phyloP scores from a whole-genome alignment of 805 yeast genomes.

The Scheffersomyces spartinae region DNA sequence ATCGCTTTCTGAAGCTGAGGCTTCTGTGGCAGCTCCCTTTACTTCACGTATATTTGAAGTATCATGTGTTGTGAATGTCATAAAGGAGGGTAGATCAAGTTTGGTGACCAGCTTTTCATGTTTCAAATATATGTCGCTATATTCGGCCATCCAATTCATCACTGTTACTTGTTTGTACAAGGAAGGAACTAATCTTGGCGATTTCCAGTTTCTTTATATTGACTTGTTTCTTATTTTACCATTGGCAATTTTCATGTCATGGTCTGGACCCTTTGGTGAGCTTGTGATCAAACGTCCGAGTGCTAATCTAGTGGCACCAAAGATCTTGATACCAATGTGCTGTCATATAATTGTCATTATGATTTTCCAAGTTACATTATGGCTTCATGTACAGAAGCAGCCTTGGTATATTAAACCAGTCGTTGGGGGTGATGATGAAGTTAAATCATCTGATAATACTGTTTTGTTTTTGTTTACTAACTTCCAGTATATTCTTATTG shows the following conservation, averaged over 20 bases:
- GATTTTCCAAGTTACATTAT: constrained; percentile 54
- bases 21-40: constrained; percentile 97
- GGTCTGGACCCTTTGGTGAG: constrained; percentile 70
- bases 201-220: constrained; percentile 90
- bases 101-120: constrained; percentile 92
- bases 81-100: constrained; percentile 90
- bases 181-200: constrained; percentile 88
- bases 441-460: constrained; percentile 83
- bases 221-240: constrained; percentile 88
- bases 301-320: constrained; percentile 85
- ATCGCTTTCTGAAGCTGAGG: constrained; percentile 94
- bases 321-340: constrained; percentile 73
- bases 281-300: constrained; percentile 75
- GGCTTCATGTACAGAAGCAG: constrained; percentile 46
- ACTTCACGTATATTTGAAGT: constrained; percentile 86
- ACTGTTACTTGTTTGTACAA: constrained; percentile 78
- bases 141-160: constrained; percentile 91
- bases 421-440: constrained; percentile 71
- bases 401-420: constrained; percentile 75
- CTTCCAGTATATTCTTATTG: constrained; percentile 80
- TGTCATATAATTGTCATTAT: constrained; percentile 59
- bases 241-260: constrained; percentile 92
- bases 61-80: constrained; percentile 83
- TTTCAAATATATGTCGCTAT: constrained; percentile 94
- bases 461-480: constrained; percentile 70